These are phyloP conservation scores for Agarophyton chilense DNA, from an alignment of 23 red algal genomes.

Conservation along the genomic window DNA sequence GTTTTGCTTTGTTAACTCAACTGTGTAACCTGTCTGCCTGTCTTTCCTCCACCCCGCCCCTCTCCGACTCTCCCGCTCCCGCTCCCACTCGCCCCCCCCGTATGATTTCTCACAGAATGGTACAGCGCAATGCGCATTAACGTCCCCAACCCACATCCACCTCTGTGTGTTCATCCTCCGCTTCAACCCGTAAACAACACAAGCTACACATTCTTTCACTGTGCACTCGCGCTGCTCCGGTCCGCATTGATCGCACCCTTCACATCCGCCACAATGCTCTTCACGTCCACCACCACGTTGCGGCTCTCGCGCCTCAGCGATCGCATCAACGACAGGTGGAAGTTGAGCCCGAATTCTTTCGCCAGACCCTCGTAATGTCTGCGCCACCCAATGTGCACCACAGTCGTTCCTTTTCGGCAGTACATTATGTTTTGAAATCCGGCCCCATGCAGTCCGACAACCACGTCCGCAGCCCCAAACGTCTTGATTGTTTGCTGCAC, in stretches of 20 bases:
- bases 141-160: too few species aligned
- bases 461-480: conserved; percentile 42
- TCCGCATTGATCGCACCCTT: neutral
- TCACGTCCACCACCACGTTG: neutral
- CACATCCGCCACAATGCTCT: neutral
- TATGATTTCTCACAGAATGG: too few species aligned
- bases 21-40: too few species aligned
- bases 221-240: neutral
- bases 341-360: conserved; percentile 30
- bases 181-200: too few species aligned
- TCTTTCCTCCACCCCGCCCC: too few species aligned
- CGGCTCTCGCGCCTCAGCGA: neutral
- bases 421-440: conserved; percentile 81
- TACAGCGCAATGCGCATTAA: too few species aligned
- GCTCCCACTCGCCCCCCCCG: too few species aligned
- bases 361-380: conserved; percentile 48
- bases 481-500: conserved; percentile 19
- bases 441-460: conserved; percentile 73
- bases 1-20: too few species aligned
- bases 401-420: conserved; percentile 27
- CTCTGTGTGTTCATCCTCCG: too few species aligned
- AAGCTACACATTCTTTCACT: too few species aligned
- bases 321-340: conserved; percentile 18
- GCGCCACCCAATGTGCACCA: conserved; percentile 64
- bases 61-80: too few species aligned